Evolutionary conservation across 139 green algal genomes (phyloP), one percentile per base, ranked within the genome.

Genomic region (Auxenochlorella pyrenoidosa): DNA sequence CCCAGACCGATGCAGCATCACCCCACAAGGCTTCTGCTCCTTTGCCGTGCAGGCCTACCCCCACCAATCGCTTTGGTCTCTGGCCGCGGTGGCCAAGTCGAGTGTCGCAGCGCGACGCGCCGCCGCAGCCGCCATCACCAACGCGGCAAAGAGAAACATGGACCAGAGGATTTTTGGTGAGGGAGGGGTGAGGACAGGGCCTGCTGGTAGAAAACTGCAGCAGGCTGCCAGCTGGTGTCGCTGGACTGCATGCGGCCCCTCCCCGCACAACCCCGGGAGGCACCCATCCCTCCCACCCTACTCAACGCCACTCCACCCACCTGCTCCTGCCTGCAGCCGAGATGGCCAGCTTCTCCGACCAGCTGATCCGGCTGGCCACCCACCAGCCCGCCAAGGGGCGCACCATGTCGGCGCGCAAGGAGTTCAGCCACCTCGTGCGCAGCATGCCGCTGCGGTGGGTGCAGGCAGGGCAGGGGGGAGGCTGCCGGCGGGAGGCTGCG

Each of bases 61-160:
- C 1, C 81, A 85, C 30, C 97, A 99, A 89, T 90, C 92, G 24
- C 88, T 99, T 60, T 99, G 97, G 97, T 80, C 88, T 4, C 85
- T 98, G 76, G 95, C 93, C 5, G 88, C 91, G 4, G 95, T 99
- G 19, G 85, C 66, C 82, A 97, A 97, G 91, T 96, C 91, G 51
- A 86, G 82, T 3, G 78, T 97, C 30, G n/a, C 81, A 0, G 85
- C 88, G 24, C 89, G 96, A 22, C 82, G 90, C 54, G 87, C 92
- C 15, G 90, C 88, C 16, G 95, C 93, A 21, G 73, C 70, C 30
- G 38, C 87, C 30, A 87, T 93, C 41, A 71, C 89, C 36, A 41
- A 82, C 32, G 30, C 72, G 24, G 89, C 84, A 38, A 92, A 90
- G 41, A 83, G 82, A 36, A 40, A 60, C 83, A 54, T 68, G 66